Evolutionary conservation across 306 rosid species (phyloP), one percentile per base, ranked within the genome.

Genomic region (Inga leiocalycina): DNA sequence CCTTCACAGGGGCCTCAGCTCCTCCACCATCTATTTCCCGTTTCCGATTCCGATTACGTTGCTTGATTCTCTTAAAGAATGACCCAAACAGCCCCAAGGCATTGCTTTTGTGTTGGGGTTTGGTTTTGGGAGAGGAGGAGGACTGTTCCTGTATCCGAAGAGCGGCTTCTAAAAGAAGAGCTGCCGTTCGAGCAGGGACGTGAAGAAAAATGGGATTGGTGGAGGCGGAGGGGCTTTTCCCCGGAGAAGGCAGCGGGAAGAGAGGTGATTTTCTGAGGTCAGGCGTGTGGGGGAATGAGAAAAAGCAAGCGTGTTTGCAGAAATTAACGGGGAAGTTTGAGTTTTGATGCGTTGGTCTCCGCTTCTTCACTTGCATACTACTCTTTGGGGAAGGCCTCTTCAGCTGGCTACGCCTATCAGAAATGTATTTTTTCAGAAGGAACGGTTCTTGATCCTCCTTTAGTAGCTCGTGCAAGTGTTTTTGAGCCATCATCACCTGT

Each of bases 101-200:
- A 30, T 80, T 75, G 57, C 69, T 90, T 51, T 66, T 87, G 24
- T 5, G 76, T 16, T 81, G 90, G 78, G 83, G 39, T 84, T 86
- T 89, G 27, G 86, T 34, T 34, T 83, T 92, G 4, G 89, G 41
- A 49, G 82, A 19, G 2, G 86, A 39, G 6, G 86, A 70, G 11
- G 91, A 78, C 59, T 93, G 89, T 71, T 91, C 92, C 75, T 94
- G 97, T 81, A 94, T 94, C 86, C 90, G 87, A 43, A 91, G 75
- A 19, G 99, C 93, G 4, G 99, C 97, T 77, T 97, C 97, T 2
- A 94, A 93, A 43, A 97, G 97, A 45, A 94, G 73, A 37, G 95
- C 80, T 0, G 99, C 95, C 0, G 98, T 97, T 85, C 86, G 80
- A 0, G 97, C 84, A 0, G 98, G 98, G 39, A 94, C 86, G 13